Percentiles rank a stretch among this genome's conserved stretches.
Evolutionary conservation across 1,139 yeast species (phyloP).

Genomic region (Candida dubliniensis): DNA sequence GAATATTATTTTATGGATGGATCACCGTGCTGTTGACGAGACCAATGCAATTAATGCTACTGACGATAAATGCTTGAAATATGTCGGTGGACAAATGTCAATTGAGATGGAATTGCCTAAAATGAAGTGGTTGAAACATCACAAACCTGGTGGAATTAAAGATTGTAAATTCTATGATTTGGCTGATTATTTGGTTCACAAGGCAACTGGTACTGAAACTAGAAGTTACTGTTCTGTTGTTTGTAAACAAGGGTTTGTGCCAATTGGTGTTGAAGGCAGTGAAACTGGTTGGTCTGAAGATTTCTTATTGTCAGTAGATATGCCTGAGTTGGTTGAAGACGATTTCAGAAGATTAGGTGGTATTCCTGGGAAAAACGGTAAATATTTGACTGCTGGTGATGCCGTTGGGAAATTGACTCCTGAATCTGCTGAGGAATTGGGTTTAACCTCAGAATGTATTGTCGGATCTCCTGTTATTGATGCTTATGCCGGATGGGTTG

Average conservation of each 20-base stretch:
- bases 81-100: slow-evolving; percentile 97
- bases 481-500: slow-evolving; percentile 98
- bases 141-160: slow-evolving; percentile 67
- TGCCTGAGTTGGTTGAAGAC: slow-evolving; percentile 75
- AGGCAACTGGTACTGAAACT: slow-evolving; percentile 83
- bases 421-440: slow-evolving; percentile 78
- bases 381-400: slow-evolving; percentile 84
- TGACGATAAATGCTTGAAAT: slow-evolving; percentile 73
- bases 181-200: slow-evolving; percentile 86
- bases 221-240: slow-evolving; percentile 88
- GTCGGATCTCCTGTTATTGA: slow-evolving; percentile 97
- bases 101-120: slow-evolving; percentile 98
- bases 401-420: slow-evolving; percentile 69
- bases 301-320: slow-evolving; percentile 64
- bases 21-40: slow-evolving; percentile 91
- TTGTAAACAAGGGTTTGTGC: slow-evolving; percentile 94
- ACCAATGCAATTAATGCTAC: slow-evolving; percentile 80
- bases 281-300: slow-evolving; percentile 87
- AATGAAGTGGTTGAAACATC: slow-evolving; percentile 91
- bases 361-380: slow-evolving; percentile 68
- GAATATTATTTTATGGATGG: slow-evolving; percentile 96
- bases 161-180: slow-evolving; percentile 86
- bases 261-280: slow-evolving; percentile 85
- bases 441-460: slow-evolving; percentile 72
- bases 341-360: slow-evolving; percentile 85